Conservation (phyloP, 345 rosid genomes). For the Brassica napus region DNA sequence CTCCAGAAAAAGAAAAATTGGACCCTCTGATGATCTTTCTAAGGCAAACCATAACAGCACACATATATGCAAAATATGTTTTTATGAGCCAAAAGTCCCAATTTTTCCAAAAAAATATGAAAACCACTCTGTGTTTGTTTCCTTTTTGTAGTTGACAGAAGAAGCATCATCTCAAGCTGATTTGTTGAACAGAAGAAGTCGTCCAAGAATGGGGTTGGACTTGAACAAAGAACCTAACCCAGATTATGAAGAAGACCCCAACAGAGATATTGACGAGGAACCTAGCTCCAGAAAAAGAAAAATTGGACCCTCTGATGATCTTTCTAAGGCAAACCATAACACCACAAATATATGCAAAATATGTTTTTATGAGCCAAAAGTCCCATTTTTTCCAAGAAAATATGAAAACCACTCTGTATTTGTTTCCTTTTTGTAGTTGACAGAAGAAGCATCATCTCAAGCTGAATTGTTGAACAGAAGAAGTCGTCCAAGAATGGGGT, state of each 20-base stretch:
- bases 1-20: neutral
- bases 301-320: neutral
- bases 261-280: too few species aligned
- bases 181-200: neutral
- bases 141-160: neutral
- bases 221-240: conserved; percentile 5
- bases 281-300: neutral
- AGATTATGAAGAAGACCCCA: neutral
- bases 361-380: neutral
- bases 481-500: neutral
- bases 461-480: neutral
- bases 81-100: neutral
- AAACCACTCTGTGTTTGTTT: neutral
- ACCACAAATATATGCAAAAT: neutral
- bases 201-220: neutral
- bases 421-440: neutral
- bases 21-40: neutral
- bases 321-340: neutral
- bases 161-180: neutral
- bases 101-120: neutral
- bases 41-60: neutral
- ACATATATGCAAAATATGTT: neutral
- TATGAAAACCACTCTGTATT: neutral
- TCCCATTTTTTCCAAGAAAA: neutral
- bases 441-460: conserved; percentile 9